Percentiles rank a stretch among this genome's conserved stretches.
Conservation (phyloP, 176 grass and related monocot genomes). For the Poa pratensis region DNA sequence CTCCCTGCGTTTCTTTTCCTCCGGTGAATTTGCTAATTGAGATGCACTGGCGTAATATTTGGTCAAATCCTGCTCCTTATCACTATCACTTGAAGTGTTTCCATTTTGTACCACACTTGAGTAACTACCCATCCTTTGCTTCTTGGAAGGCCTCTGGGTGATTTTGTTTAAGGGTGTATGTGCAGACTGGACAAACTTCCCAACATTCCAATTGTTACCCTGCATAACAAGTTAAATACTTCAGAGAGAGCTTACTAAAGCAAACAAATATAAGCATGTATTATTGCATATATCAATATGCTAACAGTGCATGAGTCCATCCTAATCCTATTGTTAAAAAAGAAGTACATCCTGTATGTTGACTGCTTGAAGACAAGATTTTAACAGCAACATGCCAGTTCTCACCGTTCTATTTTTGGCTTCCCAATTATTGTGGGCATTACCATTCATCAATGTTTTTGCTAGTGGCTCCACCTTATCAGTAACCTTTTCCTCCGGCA, state of each 20-base stretch:
- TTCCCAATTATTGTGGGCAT: constrained; percentile 48
- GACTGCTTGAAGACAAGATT: not conserved
- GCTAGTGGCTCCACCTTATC: constrained; percentile 57
- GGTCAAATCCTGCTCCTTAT: constrained; percentile 80
- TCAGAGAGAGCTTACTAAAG: constrained; percentile 9
- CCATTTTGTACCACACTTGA: constrained; percentile 59
- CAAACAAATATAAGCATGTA: not conserved
- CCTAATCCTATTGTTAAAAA: not conserved
- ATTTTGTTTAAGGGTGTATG: constrained; percentile 57
- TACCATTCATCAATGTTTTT: constrained; percentile 46
- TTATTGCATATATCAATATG: not conserved
- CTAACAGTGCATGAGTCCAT: not conserved
- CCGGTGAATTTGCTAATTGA: constrained; percentile 71
- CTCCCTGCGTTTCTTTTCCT: constrained; percentile 91
- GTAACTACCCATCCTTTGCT: constrained; percentile 54
- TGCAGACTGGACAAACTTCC: constrained; percentile 54
- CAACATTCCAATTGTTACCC: constrained; percentile 55
- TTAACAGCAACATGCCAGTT: constrained; percentile 15
- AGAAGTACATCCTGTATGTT: not conserved
- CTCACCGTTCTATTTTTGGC: constrained; percentile 60
- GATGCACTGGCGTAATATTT: constrained; percentile 81
- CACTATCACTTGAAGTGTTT: constrained; percentile 81
- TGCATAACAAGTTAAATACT: constrained; percentile 34
- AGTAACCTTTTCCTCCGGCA: constrained; percentile 58
- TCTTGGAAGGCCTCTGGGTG: constrained; percentile 58